Base-by-base conservation (phyloP, 2,329 filamentous ascomycete genomes). In the Trichoderma afroharzianum region DNA sequence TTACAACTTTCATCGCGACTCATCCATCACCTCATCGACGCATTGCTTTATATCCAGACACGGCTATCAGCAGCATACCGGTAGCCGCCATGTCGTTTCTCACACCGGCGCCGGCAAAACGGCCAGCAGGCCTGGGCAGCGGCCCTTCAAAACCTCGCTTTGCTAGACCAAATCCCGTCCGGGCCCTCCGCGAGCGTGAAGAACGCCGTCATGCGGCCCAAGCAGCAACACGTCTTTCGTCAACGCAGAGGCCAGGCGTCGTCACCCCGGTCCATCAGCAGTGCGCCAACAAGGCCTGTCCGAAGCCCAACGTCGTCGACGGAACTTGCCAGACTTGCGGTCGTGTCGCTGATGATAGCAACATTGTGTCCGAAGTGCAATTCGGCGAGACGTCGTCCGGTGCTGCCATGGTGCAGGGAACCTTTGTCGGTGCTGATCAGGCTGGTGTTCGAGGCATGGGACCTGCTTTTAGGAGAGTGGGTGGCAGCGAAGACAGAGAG, bases 361-460 rank as follows among this genome's bases (percentile, higher is more conserved):
- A 97, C 78, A 97, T 98, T 74, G 95, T 98, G 72, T 89, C 94
- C 63, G 96, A 99, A 80, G 89, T 98, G 73, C 91, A 91, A 26
- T 99, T 98, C 78, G 94, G 94, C 74, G 95, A 99, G 83, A 92
- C 90, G 32, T 90, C 93, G 0, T 91, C 90, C 39, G 96, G 96
- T 77, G 94, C 93, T 63, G 95, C 95, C 67, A 88, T 97, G 64
- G 94, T 98, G 21, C 94, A 98, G 80, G 96, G 96, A 80, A 95
- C 91, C 74, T 97, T 92, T 78, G 90, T 99, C 73, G 92, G 90
- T 68, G 93, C 94, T 72, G 93, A 95, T 80, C 94, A 98, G 78
- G 93, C 93, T 28, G 91, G 93, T 77, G 91, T 92, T 33, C 90
- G 92, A 66, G 88, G 86, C 75, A 83, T 90, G 77, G 88, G 90